These are phyloP conservation scores for Fusarium xylarioides DNA, from an alignment of 2,329 filamentous ascomycete species.

Conservation along the genomic window DNA sequence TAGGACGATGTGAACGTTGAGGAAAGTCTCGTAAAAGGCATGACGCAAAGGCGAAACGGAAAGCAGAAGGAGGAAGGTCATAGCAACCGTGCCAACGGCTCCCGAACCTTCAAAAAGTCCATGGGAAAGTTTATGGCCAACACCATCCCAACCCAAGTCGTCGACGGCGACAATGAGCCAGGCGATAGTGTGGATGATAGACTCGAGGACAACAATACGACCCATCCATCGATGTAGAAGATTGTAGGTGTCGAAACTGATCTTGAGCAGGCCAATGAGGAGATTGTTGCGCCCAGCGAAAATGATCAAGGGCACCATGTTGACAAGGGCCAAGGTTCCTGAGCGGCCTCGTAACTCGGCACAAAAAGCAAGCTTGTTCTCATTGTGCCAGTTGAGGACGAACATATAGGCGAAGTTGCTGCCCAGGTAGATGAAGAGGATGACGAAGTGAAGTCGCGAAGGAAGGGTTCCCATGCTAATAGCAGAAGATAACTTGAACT, in stretches of 20 bases:
- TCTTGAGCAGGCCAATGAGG: constrained; percentile 79
- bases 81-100: constrained; percentile 66
- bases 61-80: constrained; percentile 73
- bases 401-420: constrained; percentile 73
- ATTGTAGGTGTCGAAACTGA: constrained; percentile 98
- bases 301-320: constrained; percentile 91
- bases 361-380: constrained; percentile 70
- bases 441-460: constrained; percentile 68
- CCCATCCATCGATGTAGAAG: constrained; percentile 77
- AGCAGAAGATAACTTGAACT: constrained; percentile 69
- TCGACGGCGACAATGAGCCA: constrained; percentile 79
- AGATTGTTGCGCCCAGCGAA: constrained; percentile 94
- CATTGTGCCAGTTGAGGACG: constrained; percentile 65
- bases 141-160: constrained; percentile 69
- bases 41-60: constrained; percentile 85
- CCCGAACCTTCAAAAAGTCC: constrained; percentile 74
- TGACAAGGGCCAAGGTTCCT: constrained; percentile 84
- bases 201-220: constrained; percentile 74
- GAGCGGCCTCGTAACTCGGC: constrained; percentile 88
- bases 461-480: constrained; percentile 70
- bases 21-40: constrained; percentile 96
- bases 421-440: constrained; percentile 65
- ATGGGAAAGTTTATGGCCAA: constrained; percentile 62
- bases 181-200: constrained; percentile 72
- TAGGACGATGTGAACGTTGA: constrained; percentile 83